These are phyloP conservation scores for Ceratobasidium sp. DNA, from an alignment of 1,284 basidiomycete species.

Conservation along the genomic window DNA sequence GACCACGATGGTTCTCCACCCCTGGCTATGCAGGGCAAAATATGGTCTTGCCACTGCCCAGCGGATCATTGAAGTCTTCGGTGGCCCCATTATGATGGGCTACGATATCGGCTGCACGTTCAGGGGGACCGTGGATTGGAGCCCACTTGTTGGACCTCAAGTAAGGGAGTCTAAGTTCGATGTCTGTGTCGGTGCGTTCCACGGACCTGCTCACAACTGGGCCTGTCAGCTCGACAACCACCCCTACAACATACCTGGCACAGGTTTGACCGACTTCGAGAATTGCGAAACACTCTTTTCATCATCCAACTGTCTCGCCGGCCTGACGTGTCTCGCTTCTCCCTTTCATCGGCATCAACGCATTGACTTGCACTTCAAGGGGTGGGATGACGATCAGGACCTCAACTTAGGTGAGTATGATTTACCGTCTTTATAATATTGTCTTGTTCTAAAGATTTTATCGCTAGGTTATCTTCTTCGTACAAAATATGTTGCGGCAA, in stretches of 20 bases:
- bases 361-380: constrained; percentile 49
- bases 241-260: constrained; percentile 53
- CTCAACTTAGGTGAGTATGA: not conserved
- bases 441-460: not conserved
- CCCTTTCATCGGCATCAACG: constrained; percentile 54
- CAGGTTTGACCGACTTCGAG: constrained; percentile 58
- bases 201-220: constrained; percentile 57
- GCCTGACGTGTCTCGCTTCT: constrained; percentile 50
- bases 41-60: constrained; percentile 56
- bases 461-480: not conserved
- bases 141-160: constrained; percentile 51
- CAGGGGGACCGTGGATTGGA: constrained; percentile 52
- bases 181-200: constrained; percentile 54
- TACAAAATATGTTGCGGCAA: not conserved
- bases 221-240: constrained; percentile 56
- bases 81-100: constrained; percentile 51
- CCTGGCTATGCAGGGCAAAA: constrained; percentile 56
- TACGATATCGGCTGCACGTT: constrained; percentile 60
- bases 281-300: constrained; percentile 56
- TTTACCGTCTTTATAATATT: no score
- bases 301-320: constrained; percentile 54
- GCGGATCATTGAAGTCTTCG: constrained; percentile 52
- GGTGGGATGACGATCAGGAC: constrained; percentile 7
- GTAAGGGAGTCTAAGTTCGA: constrained; percentile 28
- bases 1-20: no score